These are phyloP conservation scores for Quercus lobata DNA, from an alignment of 331 rosid species.

Conservation along the genomic window DNA sequence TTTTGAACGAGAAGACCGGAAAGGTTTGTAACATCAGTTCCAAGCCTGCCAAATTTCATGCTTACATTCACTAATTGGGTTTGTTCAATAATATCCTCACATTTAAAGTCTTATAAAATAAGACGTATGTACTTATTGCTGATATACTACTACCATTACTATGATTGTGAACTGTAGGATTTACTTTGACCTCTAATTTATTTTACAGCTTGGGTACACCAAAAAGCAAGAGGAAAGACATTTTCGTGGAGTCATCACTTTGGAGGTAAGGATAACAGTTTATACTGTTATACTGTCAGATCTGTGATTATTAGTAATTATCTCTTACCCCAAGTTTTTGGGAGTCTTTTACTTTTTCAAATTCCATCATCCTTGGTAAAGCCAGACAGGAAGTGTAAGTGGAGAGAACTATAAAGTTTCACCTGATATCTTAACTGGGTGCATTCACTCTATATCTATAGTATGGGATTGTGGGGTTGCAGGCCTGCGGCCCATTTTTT, in stretches of 20 bases:
- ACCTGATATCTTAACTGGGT: not conserved
- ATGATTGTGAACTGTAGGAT: slow-evolving; percentile 2
- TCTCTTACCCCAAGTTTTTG: not conserved
- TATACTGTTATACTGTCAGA: not conserved
- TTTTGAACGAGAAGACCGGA: slow-evolving; percentile 88
- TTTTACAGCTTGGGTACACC: slow-evolving; percentile 91
- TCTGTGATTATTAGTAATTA: not conserved
- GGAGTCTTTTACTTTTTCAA: not conserved
- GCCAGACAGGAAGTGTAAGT: not conserved
- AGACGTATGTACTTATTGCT: not conserved
- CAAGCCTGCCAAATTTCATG: not conserved
- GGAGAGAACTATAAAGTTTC: not conserved
- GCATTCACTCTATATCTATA: not conserved
- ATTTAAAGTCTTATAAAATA: not conserved
- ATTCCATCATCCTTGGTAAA: not conserved
- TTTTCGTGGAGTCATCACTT: slow-evolving; percentile 89
- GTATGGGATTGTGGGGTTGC: not conserved
- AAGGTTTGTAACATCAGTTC: slow-evolving; percentile 53
- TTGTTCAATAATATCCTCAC: not conserved
- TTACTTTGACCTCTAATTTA: slow-evolving; percentile 18
- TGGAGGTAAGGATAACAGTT: slow-evolving; percentile 62
- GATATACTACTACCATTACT: not conserved
- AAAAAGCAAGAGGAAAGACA: slow-evolving; percentile 90
- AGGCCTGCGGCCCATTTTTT: no score
- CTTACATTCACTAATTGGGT: not conserved